These are phyloP conservation scores for Dactylellina sp. DNA, from an alignment of 2,329 filamentous ascomycete species.

Conservation along the genomic window DNA sequence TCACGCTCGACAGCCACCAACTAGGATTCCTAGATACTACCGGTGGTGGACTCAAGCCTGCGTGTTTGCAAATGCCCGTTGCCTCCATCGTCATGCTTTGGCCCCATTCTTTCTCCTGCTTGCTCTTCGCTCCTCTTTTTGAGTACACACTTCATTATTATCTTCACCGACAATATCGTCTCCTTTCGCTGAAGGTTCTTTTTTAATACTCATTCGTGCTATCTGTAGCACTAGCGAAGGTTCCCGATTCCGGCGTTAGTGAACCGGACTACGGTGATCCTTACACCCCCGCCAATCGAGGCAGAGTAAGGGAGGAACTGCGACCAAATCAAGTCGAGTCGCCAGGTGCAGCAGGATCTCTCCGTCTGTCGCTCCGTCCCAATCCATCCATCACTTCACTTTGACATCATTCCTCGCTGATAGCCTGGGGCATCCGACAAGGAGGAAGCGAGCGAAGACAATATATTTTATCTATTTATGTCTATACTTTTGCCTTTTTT, in stretches of 20 bases:
- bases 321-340: constrained; percentile 14
- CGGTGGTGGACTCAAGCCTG: background rate
- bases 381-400: constrained; percentile 43
- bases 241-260: constrained; percentile 30
- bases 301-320: constrained; percentile 35
- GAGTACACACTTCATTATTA: background rate
- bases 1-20: constrained; percentile 23
- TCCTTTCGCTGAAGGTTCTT: background rate
- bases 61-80: background rate
- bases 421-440: constrained; percentile 23
- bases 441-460: background rate
- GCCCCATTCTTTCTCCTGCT: background rate
- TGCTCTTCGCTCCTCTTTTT: background rate
- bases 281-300: constrained; percentile 32
- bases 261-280: constrained; percentile 41
- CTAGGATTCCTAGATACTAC: constrained; percentile 6
- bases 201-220: background rate
- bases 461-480: constrained; percentile 4
- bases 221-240: background rate
- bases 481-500: no score
- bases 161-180: background rate
- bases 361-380: background rate
- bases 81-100: constrained; percentile 1
- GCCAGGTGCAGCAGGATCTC: background rate
- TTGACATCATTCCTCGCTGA: constrained; percentile 50